Evolutionary conservation across 768 basidiomycete species (phyloP).

Genomic region (Lactarius hengduanensis): DNA sequence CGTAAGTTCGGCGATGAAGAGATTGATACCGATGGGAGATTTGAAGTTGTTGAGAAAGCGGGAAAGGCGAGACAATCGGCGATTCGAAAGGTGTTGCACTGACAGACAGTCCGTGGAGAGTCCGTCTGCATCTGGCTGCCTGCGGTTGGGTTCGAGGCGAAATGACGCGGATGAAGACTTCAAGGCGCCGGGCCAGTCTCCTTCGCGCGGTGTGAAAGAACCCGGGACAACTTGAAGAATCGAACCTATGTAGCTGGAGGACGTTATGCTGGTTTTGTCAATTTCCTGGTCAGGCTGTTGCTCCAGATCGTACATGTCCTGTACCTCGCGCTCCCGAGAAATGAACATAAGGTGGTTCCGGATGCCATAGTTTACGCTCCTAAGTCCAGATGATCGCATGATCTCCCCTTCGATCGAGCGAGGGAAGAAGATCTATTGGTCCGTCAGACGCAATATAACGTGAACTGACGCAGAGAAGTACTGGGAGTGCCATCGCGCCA

Average conservation of each 20-base stretch:
- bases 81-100: neutral
- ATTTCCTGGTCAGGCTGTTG: neutral
- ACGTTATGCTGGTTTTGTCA: neutral
- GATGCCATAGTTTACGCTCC: slow-evolving; percentile 34
- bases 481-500: slow-evolving; percentile 6
- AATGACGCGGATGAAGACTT: neutral
- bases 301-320: slow-evolving; percentile 1
- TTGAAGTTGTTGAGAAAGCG: slow-evolving; percentile 2
- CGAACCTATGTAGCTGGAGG: neutral
- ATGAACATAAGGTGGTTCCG: neutral
- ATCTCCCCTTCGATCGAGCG: slow-evolving; percentile 71
- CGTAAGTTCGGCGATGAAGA: too few relatives aligned
- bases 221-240: neutral
- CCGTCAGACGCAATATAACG: slow-evolving; percentile 25
- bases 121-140: neutral
- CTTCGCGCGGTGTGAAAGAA: neutral
- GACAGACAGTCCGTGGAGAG: neutral
- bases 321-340: neutral
- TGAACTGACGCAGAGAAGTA: neutral
- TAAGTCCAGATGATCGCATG: slow-evolving; percentile 28
- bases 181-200: neutral
- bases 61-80: neutral
- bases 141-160: slow-evolving; percentile 9
- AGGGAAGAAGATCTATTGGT: slow-evolving; percentile 76
- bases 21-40: slow-evolving; percentile 12